phyloP scores from a whole-genome alignment of 148 eudicot genomes.

The Pouteria glomerata region DNA sequence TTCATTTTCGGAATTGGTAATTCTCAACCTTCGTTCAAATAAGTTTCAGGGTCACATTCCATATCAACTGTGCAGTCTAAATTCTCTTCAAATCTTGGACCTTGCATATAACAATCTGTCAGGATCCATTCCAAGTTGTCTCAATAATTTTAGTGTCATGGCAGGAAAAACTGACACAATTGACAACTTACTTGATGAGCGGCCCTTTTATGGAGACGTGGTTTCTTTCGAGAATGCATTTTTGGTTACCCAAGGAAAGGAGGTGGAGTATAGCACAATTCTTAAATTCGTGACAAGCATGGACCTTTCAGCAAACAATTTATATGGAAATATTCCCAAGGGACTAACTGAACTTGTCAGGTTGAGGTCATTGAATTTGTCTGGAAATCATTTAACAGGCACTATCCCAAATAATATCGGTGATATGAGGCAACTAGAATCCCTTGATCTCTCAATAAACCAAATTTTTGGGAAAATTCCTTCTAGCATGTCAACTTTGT shows the following conservation, averaged over 20 bases:
- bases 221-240: slow-evolving; percentile 7
- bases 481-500: neutral
- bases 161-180: neutral
- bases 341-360: neutral
- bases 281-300: too few relatives aligned
- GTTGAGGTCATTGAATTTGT: neutral
- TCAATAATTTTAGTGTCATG: slow-evolving; percentile 2
- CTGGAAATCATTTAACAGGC: neutral
- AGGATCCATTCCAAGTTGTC: too few relatives aligned
- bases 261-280: slow-evolving; percentile 2
- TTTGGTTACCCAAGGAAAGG: neutral
- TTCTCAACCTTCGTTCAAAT: neutral
- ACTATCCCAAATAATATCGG: neutral
- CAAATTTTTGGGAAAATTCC: slow-evolving; percentile 1
- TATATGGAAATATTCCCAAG: slow-evolving; percentile 14
- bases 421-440: too few relatives aligned
- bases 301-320: slow-evolving; percentile 15
- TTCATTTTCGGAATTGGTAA: too few relatives aligned
- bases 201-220: neutral
- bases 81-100: too few relatives aligned
- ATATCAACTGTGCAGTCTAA: too few relatives aligned
- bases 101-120: too few relatives aligned
- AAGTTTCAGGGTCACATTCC: too few relatives aligned
- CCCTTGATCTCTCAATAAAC: too few relatives aligned
- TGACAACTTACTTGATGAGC: too few relatives aligned